A percentile compares a stretch with the other conserved stretches of the same genome.
phyloP scores from a whole-genome alignment of 148 eudicot genomes.

The Chenopodium formosanum region DNA sequence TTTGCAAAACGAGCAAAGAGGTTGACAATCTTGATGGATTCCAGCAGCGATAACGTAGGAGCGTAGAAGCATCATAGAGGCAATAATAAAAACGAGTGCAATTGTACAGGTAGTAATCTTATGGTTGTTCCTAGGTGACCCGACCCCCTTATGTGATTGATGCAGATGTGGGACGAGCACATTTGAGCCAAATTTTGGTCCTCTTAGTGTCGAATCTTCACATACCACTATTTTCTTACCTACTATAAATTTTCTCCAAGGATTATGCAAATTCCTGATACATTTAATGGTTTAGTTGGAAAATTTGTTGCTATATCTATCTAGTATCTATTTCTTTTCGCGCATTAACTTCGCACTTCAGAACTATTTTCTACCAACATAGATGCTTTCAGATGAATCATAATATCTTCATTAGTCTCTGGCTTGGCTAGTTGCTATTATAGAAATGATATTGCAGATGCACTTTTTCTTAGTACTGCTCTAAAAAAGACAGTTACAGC shows the following conservation, averaged over 20 bases:
- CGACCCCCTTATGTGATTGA: conserved; percentile 19
- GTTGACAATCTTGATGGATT: conserved; percentile 62
- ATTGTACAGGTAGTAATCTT: conserved; percentile 49
- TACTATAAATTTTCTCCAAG: background rate
- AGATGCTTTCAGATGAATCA: background rate
- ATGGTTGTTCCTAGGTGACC: conserved; percentile 26
- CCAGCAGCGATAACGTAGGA: conserved; percentile 59
- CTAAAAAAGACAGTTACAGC: conserved; percentile 12
- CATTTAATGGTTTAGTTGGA: background rate
- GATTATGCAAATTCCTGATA: background rate
- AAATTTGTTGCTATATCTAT: background rate
- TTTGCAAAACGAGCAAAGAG: conserved; percentile 67
- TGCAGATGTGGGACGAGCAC: conserved; percentile 21
- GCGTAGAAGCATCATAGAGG: conserved; percentile 32
- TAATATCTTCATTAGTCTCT: background rate
- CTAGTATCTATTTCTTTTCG: background rate
- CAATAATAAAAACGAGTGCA: conserved; percentile 27
- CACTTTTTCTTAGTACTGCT: background rate
- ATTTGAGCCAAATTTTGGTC: conserved; percentile 22
- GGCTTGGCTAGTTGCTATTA: background rate
- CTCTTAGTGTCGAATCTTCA: conserved; percentile 16
- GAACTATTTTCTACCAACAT: background rate
- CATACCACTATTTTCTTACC: conserved; percentile 6
- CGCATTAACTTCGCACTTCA: background rate
- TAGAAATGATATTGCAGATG: conserved; percentile 1